These are phyloP conservation scores for Fusarium poae DNA, from an alignment of 2,329 filamentous ascomycete species.

Conservation along the genomic window DNA sequence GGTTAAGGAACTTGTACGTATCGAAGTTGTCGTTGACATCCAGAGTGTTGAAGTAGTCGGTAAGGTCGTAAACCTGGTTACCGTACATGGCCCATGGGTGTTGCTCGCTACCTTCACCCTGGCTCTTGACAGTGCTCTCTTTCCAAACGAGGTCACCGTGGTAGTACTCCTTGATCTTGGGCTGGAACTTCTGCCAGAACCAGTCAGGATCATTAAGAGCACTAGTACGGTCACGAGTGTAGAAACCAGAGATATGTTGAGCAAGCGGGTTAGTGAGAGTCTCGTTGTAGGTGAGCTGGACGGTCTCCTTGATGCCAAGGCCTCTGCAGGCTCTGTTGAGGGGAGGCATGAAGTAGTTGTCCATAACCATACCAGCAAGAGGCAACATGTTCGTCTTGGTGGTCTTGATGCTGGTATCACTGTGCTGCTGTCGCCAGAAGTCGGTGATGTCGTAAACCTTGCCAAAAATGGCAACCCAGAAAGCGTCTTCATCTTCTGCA, in stretches of 20 bases:
- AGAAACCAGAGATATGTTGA: conserved; percentile 77
- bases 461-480: conserved; percentile 88
- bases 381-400: conserved; percentile 76
- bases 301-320: conserved; percentile 71
- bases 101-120: conserved; percentile 73
- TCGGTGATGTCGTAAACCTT: conserved; percentile 92
- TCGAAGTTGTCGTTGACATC: conserved; percentile 66
- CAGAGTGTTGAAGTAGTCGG: conserved; percentile 88
- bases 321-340: conserved; percentile 80
- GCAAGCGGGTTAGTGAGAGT: conserved; percentile 66
- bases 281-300: conserved; percentile 73
- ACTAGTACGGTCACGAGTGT: conserved; percentile 66
- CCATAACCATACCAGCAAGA: conserved; percentile 82
- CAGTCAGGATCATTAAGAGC: conserved; percentile 75
- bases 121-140: conserved; percentile 66
- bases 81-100: conserved; percentile 86
- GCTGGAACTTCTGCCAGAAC: conserved; percentile 82
- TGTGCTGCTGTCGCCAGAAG: conserved; percentile 89
- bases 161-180: conserved; percentile 85
- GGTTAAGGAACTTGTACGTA: conserved; percentile 79
- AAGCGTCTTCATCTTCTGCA: conserved; percentile 81
- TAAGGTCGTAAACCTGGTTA: conserved; percentile 85
- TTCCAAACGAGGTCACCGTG: conserved; percentile 87
- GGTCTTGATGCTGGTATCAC: conserved; percentile 75
- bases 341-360: conserved; percentile 87